phyloP scores from a whole-genome alignment of 352 stramenopile species.

The Phytopythium ostracodes region DNA sequence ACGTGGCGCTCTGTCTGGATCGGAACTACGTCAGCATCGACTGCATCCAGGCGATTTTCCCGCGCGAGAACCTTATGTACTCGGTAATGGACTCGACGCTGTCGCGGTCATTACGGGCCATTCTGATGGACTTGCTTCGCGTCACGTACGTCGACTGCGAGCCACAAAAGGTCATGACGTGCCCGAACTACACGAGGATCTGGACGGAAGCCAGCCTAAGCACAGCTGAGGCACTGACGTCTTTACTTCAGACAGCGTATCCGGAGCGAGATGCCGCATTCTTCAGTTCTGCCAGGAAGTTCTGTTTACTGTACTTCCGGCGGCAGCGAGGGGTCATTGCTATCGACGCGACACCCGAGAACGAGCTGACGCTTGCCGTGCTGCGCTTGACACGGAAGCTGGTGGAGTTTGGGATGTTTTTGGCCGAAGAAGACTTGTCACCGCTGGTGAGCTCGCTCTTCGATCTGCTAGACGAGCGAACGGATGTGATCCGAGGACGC shows the following conservation, averaged over 20 bases:
- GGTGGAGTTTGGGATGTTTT: conserved; percentile 66
- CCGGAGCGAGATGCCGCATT: conserved; percentile 39
- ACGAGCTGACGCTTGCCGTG: conserved; percentile 54
- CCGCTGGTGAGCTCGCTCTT: conserved; percentile 22
- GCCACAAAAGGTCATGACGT: conserved; percentile 50
- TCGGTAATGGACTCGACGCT: conserved; percentile 42
- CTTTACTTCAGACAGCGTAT: conserved; percentile 26
- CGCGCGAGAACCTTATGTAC: conserved; percentile 42
- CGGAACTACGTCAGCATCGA: conserved; percentile 78
- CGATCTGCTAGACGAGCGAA: conserved; percentile 39
- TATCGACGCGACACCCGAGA: conserved; percentile 54
- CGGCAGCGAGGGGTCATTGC: conserved; percentile 36
- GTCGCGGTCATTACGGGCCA: conserved; percentile 51
- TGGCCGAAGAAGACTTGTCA: conserved; percentile 35
- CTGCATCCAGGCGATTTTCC: conserved; percentile 59
- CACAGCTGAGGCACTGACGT: conserved; percentile 22
- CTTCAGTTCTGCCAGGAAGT: conserved; percentile 41
- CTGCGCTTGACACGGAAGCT: conserved; percentile 52
- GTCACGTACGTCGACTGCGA: conserved; percentile 72
- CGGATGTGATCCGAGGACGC: conserved; percentile 21
- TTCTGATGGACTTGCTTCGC: conserved; percentile 61
- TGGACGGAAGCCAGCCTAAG: conserved; percentile 50
- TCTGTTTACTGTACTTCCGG: conserved; percentile 43
- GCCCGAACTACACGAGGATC: conserved; percentile 65
- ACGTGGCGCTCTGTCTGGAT: conserved; percentile 65